Evolutionary conservation across 164 flowering plant genomes (phyloP).

Genomic region (Chimonanthus praecox): DNA sequence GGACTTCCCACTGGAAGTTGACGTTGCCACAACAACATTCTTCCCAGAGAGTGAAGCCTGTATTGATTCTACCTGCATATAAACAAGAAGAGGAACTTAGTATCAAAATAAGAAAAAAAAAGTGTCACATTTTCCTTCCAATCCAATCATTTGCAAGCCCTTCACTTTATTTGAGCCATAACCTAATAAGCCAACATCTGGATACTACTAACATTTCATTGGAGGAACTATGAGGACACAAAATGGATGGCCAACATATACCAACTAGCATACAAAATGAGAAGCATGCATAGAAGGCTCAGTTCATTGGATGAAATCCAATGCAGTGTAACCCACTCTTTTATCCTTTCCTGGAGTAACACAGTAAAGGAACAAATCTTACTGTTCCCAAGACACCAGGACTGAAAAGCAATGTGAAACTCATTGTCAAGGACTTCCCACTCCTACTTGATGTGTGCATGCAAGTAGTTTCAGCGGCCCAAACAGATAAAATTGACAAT

Average conservation of each 20-base stretch:
- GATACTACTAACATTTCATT: not conserved
- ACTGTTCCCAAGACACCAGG: too few relatives aligned
- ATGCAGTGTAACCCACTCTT: too few relatives aligned
- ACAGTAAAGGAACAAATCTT: too few relatives aligned
- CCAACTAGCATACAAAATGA: too few relatives aligned
- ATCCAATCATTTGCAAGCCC: not conserved
- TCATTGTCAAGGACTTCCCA: too few relatives aligned
- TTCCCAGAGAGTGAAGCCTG: constrained; percentile 66
- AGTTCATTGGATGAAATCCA: too few relatives aligned
- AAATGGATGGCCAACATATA: not conserved
- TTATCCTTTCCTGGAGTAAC: too few relatives aligned
- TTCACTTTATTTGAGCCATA: not conserved
- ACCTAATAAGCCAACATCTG: not conserved
- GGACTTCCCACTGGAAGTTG: constrained; percentile 98
- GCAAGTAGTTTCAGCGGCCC: too few relatives aligned
- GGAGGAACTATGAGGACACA: not conserved
- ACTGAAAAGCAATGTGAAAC: too few relatives aligned
- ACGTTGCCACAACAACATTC: constrained; percentile 83
- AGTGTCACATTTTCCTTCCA: not conserved
- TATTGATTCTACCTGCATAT: constrained; percentile 72
- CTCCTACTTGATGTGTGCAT: too few relatives aligned
- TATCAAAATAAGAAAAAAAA: not conserved
- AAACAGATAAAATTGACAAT: too few relatives aligned
- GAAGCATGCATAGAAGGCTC: too few relatives aligned
- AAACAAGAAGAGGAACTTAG: not conserved